A percentile compares a stretch with the other conserved stretches of the same genome.
phyloP scores from a whole-genome alignment of 805 yeast species.

The Monosporozyma solicola region DNA sequence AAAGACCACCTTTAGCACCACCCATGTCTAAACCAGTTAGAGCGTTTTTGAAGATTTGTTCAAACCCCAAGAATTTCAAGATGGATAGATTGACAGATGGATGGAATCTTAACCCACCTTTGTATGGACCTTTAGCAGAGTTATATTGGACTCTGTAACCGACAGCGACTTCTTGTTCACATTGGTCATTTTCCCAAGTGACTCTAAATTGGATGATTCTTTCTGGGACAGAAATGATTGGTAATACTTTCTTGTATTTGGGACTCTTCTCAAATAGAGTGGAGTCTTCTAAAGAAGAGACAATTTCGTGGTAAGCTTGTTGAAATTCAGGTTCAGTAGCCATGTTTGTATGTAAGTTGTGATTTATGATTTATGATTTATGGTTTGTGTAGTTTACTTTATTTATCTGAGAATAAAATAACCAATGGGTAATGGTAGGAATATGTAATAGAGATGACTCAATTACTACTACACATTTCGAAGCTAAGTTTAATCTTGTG shows the following conservation, averaged over 20 bases:
- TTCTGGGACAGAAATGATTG: constrained; percentile 91
- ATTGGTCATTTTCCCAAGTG: constrained; percentile 93
- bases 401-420: no score
- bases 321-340: constrained; percentile 90
- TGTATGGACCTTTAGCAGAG: constrained; percentile 97
- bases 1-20: constrained; percentile 99
- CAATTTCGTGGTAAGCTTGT: constrained; percentile 94
- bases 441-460: not conserved
- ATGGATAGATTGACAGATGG: constrained; percentile 93
- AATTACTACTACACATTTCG: not conserved
- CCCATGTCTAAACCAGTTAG: constrained; percentile 96
- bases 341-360: not conserved
- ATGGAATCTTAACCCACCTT: constrained; percentile 98
- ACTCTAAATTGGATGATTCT: constrained; percentile 96
- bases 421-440: not conserved
- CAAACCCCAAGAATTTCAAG: constrained; percentile 93
- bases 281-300: constrained; percentile 81
- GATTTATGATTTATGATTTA: no score
- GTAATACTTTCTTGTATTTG: constrained; percentile 77
- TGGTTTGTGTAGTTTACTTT: no score
- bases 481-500: not conserved
- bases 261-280: constrained; percentile 85
- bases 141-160: constrained; percentile 98
- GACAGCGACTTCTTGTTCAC: constrained; percentile 84
- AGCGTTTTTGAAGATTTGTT: constrained; percentile 97